phyloP scores from a whole-genome alignment of 116 monocot species.

The Papilionanthe hybrid region DNA sequence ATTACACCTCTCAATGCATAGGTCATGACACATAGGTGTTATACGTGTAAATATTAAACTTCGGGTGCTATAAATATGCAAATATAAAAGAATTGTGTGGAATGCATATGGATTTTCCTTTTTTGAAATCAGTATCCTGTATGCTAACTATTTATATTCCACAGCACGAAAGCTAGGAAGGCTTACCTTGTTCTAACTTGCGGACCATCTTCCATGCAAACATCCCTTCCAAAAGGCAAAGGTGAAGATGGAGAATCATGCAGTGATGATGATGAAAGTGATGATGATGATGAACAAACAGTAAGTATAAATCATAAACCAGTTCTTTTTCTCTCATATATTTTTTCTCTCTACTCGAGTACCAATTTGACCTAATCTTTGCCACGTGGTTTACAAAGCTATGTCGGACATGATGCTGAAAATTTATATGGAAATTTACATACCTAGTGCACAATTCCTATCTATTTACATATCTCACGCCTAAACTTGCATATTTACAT shows the following conservation, averaged over 20 bases:
- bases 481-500: no score
- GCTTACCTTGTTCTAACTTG: slow-evolving; percentile 94
- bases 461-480: no score
- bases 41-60: no score
- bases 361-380: neutral
- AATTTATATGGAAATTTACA: no score
- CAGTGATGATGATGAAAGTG: slow-evolving; percentile 51
- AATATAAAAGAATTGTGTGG: no score
- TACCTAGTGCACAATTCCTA: no score
- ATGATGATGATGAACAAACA: slow-evolving; percentile 39
- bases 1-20: no score
- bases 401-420: no score
- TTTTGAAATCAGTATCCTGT: neutral
- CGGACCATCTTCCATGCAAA: slow-evolving; percentile 64
- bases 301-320: slow-evolving; percentile 29
- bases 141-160: neutral
- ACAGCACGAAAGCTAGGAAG: slow-evolving; percentile 89
- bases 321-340: neutral
- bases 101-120: no score
- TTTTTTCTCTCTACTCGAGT: neutral
- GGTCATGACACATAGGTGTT: no score
- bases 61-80: no score
- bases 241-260: slow-evolving; percentile 80
- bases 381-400: neutral
- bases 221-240: slow-evolving; percentile 80